These are phyloP conservation scores for Pezicula neosporulosa DNA, from an alignment of 2,329 filamentous ascomycete genomes.

Conservation along the genomic window DNA sequence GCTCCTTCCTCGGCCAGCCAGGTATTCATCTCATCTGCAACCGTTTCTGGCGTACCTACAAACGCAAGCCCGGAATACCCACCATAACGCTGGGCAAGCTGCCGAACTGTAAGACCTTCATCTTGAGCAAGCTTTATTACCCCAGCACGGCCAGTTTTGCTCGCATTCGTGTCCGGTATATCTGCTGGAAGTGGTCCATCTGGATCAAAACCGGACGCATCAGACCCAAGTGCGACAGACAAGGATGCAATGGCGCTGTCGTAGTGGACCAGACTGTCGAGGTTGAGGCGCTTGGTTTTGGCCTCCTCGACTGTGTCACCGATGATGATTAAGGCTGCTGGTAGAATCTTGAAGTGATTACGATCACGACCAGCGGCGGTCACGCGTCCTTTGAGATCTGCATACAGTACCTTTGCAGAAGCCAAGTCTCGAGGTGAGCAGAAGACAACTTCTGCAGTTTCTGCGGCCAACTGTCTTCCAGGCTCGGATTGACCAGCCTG, in stretches of 20 bases:
- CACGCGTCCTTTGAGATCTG: constrained; percentile 46
- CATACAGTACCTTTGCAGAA: constrained; percentile 43
- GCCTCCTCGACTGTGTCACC: constrained; percentile 47
- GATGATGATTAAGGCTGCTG: constrained; percentile 46
- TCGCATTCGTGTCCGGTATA: constrained; percentile 50
- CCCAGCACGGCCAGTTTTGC: constrained; percentile 42
- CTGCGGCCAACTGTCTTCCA: constrained; percentile 62
- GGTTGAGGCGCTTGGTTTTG: constrained; percentile 40
- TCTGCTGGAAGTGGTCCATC: constrained; percentile 45
- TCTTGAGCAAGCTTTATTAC: constrained; percentile 41
- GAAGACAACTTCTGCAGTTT: constrained; percentile 69
- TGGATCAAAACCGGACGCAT: constrained; percentile 44
- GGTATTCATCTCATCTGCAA: constrained; percentile 44
- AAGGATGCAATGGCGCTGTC: constrained; percentile 51
- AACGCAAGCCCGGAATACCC: constrained; percentile 48
- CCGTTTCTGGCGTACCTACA: constrained; percentile 43
- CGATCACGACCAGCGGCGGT: constrained; percentile 40
- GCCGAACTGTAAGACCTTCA: constrained; percentile 45
- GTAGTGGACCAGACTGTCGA: constrained; percentile 51
- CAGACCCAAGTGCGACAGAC: constrained; percentile 42
- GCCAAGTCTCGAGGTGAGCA: constrained; percentile 32
- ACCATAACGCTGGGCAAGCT: constrained; percentile 47
- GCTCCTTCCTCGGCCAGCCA: constrained; percentile 45
- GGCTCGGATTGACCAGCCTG: constrained; percentile 66
- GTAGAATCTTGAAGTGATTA: constrained; percentile 47